Base-by-base conservation (phyloP, 768 basidiomycete species). In the Gloeostereum incarnatum region DNA sequence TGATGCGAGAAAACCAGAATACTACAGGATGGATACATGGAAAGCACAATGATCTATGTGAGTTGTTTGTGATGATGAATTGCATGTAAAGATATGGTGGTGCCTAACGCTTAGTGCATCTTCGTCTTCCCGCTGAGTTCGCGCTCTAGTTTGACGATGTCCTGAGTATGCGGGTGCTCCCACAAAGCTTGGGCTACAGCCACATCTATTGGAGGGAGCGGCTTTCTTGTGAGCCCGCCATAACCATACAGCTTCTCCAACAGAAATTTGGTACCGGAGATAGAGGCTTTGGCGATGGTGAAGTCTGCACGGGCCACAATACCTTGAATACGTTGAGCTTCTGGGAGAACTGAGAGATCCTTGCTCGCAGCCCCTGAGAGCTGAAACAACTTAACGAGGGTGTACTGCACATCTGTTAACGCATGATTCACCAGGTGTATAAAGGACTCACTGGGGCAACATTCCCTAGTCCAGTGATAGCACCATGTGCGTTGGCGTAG, bases 401-500 rank as follows among this genome's bases (percentile, higher is more conserved):
- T 59, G 47, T 74, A 52, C 80, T 86, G 51, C 30, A 44, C 39
- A 29, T 31, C 31, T 21, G 19, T n/a, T 24, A n/a, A 24, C 34
- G 25, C 30, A 29, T 40, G 22, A 18, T 18, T 24, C 3, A 27
- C 27, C n/a, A 21, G 9, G 42, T 42, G 29, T 3, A 35, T 21
- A 23, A 36, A 35, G 14, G 17, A 57, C 66, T 45, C 49, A 81
- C 86, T 7, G 87, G 88, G 31, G 83, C 78, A 40, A 92, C 54
- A 54, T 93, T 93, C 6, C 73, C 89, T 14, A 93, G 76, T 32
- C 91, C 91, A 23, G 85, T 90, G 54, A 94, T 94, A 34, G 87
- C 89, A 33, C 92, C 92, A 49, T 92, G 81, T 2, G 71, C 89
- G 44, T 79, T 77, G 21, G 72, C 81, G 51, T 76, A 78, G 2